These are phyloP conservation scores for Vigna trinervia DNA, from an alignment of 306 rosid species.

Conservation along the genomic window DNA sequence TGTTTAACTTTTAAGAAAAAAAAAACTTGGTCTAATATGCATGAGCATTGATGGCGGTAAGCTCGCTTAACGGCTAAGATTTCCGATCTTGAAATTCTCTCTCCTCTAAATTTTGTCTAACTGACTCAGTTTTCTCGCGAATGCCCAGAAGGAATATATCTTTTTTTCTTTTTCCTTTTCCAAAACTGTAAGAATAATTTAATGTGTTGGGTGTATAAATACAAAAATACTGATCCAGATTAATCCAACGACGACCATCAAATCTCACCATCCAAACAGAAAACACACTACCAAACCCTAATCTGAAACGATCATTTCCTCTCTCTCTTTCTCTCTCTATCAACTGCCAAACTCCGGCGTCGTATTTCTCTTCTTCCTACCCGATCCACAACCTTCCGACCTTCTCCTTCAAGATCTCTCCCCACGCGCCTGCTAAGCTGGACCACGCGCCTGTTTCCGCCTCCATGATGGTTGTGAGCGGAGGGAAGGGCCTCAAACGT, in stretches of 20 bases:
- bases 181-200: not conserved
- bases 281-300: conserved; percentile 38
- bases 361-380: not conserved
- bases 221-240: conserved; percentile 30
- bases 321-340: not conserved
- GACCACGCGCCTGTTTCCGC: conserved; percentile 47
- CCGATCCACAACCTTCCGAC: conserved; percentile 26
- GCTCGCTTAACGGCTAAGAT: conserved; percentile 49
- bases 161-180: conserved; percentile 8
- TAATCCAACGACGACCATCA: conserved; percentile 51
- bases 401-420: not conserved
- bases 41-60: conserved; percentile 36
- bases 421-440: conserved; percentile 50
- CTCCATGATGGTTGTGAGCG: conserved; percentile 73
- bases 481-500: conserved; percentile 77
- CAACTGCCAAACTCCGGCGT: conserved; percentile 30
- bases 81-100: conserved; percentile 29
- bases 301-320: conserved; percentile 39
- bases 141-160: conserved; percentile 34
- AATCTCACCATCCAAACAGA: conserved; percentile 48
- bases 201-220: not conserved
- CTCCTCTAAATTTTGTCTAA: conserved; percentile 28
- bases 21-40: conserved; percentile 32
- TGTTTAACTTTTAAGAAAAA: not conserved
- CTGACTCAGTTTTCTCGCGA: conserved; percentile 38